Base-by-base conservation (phyloP, 768 basidiomycete genomes). In the Rhodosporidiobolus odoratus region DNA sequence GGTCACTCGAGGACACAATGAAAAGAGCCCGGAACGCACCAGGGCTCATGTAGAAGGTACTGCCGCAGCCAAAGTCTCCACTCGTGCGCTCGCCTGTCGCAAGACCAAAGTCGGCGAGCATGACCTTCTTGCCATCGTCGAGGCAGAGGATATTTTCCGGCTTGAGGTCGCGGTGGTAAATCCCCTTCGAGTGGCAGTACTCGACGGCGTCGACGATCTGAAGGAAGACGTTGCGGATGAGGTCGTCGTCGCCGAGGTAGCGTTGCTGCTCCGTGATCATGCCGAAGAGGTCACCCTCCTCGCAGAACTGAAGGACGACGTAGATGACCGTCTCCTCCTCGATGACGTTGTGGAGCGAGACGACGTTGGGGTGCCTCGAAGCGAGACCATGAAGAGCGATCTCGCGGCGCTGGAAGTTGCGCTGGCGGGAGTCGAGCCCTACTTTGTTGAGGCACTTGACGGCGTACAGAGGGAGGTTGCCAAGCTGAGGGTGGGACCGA, bases 1-100 rank as follows among this genome's bases (percentile, higher is more conserved):
- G 52, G 62, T 64, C 68, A 72, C 35, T 25, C 16, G 38, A 25
- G 79, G 84, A 5, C 8, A 7, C 1, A 37, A 2, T 16, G 48
- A 50, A 16, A 25, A 16, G 23, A 23, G 8, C n/a, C 58, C 38
- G 35, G 45, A 59, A 71, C 78, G 71, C 65, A 80, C 77, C 92
- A 80, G 94, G 94, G 77, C 91, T 93, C 89, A 98, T 94, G 81
- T 96, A 95, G 80, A 92, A 96, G n/a, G 93, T 86, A 76, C 91
- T 93, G n/a, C 94, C 94, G 43, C 93, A 96, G 61, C 91, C 86
- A 80, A 93, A 92, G 79, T 98, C 94, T 64, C 85, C 85, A 76
- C 91, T 92, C 65, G 85, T 82, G 77, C 85, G 86, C 73, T 95
- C 92, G 30, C 89, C 89, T 8, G 94, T 96, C 4, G 94, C 84